Percentiles rank a stretch among this genome's conserved stretches.
Conservation (phyloP, 1,284 basidiomycete genomes). For the Microstroma glucosiphilum region DNA sequence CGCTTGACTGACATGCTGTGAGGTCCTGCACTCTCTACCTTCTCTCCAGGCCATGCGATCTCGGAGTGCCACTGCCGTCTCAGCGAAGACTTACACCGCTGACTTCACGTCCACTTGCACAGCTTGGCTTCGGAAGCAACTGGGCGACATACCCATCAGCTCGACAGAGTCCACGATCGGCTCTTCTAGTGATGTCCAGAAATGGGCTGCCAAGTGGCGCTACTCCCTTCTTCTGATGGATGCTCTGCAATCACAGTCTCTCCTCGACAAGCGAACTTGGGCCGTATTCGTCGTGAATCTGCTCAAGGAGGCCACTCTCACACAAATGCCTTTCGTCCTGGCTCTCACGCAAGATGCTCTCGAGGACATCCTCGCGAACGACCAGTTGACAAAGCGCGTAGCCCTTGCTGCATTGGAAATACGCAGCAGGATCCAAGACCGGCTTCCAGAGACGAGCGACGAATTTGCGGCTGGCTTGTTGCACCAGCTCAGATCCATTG, state of each 20-base stretch:
- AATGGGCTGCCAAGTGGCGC: constrained; percentile 72
- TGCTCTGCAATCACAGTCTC: constrained; percentile 69
- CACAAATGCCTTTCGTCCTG: constrained; percentile 74
- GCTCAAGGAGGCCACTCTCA: constrained; percentile 68
- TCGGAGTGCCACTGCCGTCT: background rate
- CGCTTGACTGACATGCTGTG: too few species aligned
- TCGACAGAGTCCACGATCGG: background rate
- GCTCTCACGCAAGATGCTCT: constrained; percentile 57
- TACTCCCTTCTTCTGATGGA: constrained; percentile 64
- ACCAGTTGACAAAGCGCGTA: background rate
- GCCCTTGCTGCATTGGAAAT: too few species aligned
- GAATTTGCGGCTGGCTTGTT: too few species aligned
- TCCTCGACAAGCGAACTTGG: constrained; percentile 75
- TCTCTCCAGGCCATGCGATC: too few species aligned
- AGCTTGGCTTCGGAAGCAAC: constrained; percentile 80
- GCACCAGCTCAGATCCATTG: too few species aligned
- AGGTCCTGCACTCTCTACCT: too few species aligned
- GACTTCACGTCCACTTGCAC: constrained; percentile 85
- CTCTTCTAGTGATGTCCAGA: constrained; percentile 17
- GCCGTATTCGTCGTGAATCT: constrained; percentile 77
- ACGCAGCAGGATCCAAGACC: too few species aligned
- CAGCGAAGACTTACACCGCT: constrained; percentile 61
- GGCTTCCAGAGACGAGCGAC: too few species aligned
- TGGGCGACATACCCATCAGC: constrained; percentile 64
- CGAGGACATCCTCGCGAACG: background rate